These are phyloP conservation scores for Arabidopsis arenosa DNA, from an alignment of 345 rosid species.

Conservation along the genomic window DNA sequence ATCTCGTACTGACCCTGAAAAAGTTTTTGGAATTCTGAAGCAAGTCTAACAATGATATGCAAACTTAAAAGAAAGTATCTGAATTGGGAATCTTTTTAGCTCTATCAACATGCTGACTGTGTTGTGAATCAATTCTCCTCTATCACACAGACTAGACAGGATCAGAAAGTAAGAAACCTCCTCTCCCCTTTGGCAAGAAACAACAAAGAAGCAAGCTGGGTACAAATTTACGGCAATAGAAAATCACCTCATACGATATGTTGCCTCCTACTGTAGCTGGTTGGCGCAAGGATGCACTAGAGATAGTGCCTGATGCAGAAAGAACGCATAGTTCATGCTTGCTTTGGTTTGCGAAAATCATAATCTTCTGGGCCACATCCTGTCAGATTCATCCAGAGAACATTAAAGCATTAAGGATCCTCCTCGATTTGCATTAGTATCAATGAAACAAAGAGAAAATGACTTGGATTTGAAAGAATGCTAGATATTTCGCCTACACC, in stretches of 20 bases:
- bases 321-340: conserved; percentile 83
- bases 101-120: not conserved
- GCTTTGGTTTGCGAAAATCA: conserved; percentile 77
- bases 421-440: not conserved
- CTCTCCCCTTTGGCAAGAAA: conserved; percentile 1
- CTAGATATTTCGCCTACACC: not conserved
- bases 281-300: conserved; percentile 81
- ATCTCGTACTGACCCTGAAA: conserved; percentile 88
- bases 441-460: not conserved
- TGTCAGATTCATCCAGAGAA: conserved; percentile 46
- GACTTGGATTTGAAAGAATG: not conserved
- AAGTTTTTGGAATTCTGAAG: conserved; percentile 13
- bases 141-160: not conserved
- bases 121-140: not conserved
- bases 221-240: conserved; percentile 1
- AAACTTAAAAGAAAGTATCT: conserved; percentile 13
- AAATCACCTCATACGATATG: conserved; percentile 75
- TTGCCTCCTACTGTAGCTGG: conserved; percentile 77
- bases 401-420: conserved; percentile 11
- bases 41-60: conserved; percentile 21
- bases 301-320: conserved; percentile 87
- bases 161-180: conserved; percentile 15
- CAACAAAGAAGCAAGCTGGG: not conserved
- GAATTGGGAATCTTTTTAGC: conserved; percentile 8
- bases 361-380: conserved; percentile 84